Base-by-base conservation (phyloP, 1,139 yeast species). In the Zygosaccharomyces sapae region DNA sequence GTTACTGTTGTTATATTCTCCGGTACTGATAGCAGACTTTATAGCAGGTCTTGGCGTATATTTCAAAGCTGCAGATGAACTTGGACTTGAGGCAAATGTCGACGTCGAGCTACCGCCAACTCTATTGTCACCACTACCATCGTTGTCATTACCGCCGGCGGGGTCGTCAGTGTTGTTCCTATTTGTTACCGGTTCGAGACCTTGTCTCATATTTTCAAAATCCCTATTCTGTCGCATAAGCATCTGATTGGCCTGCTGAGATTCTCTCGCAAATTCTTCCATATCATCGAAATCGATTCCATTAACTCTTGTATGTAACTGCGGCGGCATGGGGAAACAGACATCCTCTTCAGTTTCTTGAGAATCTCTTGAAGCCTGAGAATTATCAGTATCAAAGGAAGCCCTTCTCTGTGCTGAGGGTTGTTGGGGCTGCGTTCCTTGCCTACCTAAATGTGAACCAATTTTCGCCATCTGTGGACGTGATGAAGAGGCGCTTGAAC, bases 261-360 rank as follows among this genome's bases (percentile, higher is more conserved):
- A 61, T 41, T 80, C 86, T 46, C 74, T 72, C 46, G 84, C 80
- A 58, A 83, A 84, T 55, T 84, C 89, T 52, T 84, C 92, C 60
- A 85, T 75, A 57, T 83, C 92, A 62, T 81, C 86, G 59, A 84
- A 84, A 65, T 85, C 90, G 55, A 85, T 83, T 10, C 90, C 92
- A 55, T 81, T 81, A 36, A 82, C 73, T 53, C 86, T 74, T 9
- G 59, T 54, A 50, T 65, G 65, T 55, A 81, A 84, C 58, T 83
- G 87, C 18, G 87, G 81, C 44, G 81, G 73, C 87, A 88, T 85
- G 1, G 98, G 97, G 70, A 90, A 89, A 73, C 97, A 92, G 40
- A 92, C 98, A 75, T 92, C 97, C 64, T 90, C 97, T 63, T 90
- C 97, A 0, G 96, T 88, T 63, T 86, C 95, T 59, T 84, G 88